Percentiles rank a stretch among this genome's conserved stretches.
phyloP scores from a whole-genome alignment of 305 asterid genomes.

The Fraxinus platypoda region DNA sequence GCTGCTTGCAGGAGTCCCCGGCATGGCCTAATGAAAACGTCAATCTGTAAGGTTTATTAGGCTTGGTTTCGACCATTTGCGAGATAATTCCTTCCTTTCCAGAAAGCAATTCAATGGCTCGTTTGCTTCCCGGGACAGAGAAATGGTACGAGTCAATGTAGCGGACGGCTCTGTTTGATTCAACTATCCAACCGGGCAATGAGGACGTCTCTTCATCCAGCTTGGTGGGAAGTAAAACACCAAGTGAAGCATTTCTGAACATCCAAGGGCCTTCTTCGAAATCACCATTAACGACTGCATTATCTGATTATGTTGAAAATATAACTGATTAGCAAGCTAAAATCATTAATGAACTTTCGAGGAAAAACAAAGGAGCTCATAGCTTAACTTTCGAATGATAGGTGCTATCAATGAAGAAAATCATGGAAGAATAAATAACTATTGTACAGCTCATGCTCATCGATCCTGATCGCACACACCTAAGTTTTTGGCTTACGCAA shows the following conservation, averaged over 20 bases:
- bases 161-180: conserved; percentile 91
- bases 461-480: neutral
- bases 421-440: neutral
- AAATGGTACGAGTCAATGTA: conserved; percentile 81
- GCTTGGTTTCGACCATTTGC: conserved; percentile 89
- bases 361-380: neutral
- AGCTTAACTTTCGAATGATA: neutral
- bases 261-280: conserved; percentile 98
- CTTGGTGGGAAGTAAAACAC: conserved; percentile 90
- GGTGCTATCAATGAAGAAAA: neutral
- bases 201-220: conserved; percentile 85
- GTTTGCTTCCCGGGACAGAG: conserved; percentile 78
- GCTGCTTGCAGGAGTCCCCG: conserved; percentile 72
- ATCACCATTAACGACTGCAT: conserved; percentile 85
- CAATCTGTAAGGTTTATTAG: conserved; percentile 61
- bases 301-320: conserved; percentile 36
- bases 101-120: conserved; percentile 80
- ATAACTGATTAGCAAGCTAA: conserved; percentile 10
- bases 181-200: conserved; percentile 95
- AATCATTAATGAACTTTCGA: neutral
- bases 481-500: neutral
- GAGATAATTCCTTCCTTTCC: conserved; percentile 96
- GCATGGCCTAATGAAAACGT: conserved; percentile 81
- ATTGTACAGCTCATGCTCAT: neutral
- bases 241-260: conserved; percentile 84